These are phyloP conservation scores for Ogataea methanolica DNA, from an alignment of 805 yeast species.

Conservation along the genomic window DNA sequence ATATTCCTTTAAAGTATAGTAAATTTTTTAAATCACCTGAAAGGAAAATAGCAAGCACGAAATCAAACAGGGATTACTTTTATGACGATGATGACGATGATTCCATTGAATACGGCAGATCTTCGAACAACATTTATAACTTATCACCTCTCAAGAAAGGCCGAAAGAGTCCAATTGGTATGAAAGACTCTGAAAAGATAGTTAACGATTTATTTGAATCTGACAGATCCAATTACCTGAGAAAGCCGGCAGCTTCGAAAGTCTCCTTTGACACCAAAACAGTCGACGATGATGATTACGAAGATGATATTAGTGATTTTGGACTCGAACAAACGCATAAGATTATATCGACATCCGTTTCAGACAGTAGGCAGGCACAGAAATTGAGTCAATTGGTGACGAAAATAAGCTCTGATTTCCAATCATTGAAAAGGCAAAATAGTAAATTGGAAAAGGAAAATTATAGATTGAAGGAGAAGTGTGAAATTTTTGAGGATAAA, in stretches of 20 bases:
- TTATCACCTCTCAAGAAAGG: conserved; percentile 24
- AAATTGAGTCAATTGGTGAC: conserved; percentile 7
- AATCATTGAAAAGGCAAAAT: background rate
- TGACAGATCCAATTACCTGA: conserved; percentile 13
- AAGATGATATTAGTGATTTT: conserved; percentile 8
- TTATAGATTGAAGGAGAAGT: background rate
- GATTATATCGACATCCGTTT: conserved; percentile 1
- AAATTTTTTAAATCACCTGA: conserved; percentile 17
- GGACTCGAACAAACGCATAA: conserved; percentile 16
- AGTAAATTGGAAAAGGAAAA: conserved; percentile 6
- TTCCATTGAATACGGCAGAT: conserved; percentile 27
- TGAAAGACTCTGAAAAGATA: conserved; percentile 23
- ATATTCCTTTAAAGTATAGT: conserved; percentile 25
- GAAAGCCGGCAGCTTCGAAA: background rate
- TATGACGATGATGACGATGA: conserved; percentile 5
- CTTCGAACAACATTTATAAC: conserved; percentile 14
- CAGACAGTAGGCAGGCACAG: background rate
- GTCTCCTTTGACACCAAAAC: background rate
- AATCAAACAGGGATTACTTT: background rate
- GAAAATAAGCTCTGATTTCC: conserved; percentile 9
- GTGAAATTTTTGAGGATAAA: background rate
- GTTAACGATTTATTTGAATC: conserved; percentile 20
- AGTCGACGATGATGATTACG: conserved; percentile 3
- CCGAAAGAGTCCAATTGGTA: conserved; percentile 7
- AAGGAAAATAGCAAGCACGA: background rate